phyloP scores from a whole-genome alignment of 345 rosid genomes.

The Aegle marmelos region DNA sequence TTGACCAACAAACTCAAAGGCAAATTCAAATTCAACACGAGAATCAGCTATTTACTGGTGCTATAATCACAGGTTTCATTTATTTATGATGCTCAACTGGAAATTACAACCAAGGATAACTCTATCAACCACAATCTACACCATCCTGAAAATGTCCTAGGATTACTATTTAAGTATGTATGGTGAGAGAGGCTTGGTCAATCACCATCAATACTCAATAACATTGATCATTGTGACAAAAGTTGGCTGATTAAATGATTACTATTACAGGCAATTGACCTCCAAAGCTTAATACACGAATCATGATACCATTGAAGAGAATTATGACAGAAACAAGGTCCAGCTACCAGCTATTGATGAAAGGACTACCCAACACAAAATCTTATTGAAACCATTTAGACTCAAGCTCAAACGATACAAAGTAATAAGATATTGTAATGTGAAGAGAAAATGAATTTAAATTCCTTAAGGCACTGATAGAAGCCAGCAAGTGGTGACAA shows the following conservation, averaged over 20 bases:
- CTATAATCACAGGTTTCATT: not conserved
- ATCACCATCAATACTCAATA: not conserved
- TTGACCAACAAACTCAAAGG: not conserved
- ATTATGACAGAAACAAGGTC: not conserved
- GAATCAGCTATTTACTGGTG: not conserved
- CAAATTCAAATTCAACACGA: not conserved
- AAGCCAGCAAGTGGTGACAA: not conserved
- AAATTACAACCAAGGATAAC: no score
- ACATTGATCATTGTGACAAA: not conserved
- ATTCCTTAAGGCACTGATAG: not conserved
- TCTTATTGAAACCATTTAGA: not conserved
- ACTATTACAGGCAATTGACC: not conserved
- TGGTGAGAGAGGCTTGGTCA: not conserved
- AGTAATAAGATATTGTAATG: not conserved
- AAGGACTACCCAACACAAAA: constrained; percentile 2
- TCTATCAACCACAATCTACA: not conserved
- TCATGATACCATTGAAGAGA: not conserved
- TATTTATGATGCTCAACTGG: not conserved
- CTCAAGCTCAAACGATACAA: not conserved
- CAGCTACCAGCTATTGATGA: not conserved
- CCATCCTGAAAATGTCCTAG: not conserved
- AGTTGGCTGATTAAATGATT: not conserved
- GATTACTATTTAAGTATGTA: not conserved
- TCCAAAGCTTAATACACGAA: not conserved
- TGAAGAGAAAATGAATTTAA: not conserved